Conservation (phyloP, 331 rosid species). For the Malus hybrid region DNA sequence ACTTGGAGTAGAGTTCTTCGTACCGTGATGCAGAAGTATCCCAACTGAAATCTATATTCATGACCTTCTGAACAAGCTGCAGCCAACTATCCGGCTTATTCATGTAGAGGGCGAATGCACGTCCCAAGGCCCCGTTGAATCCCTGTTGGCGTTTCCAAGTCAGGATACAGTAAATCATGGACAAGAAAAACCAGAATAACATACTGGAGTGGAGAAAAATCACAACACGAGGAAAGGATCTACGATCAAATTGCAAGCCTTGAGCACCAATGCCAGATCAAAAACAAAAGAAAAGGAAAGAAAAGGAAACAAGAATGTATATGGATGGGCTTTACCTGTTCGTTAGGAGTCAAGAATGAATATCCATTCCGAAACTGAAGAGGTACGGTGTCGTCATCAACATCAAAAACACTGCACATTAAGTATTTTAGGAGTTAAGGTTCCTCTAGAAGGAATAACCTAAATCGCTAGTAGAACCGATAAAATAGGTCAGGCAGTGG, state of each 20-base stretch:
- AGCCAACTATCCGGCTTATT: conserved; percentile 57
- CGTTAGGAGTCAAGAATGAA: conserved; percentile 68
- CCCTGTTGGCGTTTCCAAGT: conserved; percentile 38
- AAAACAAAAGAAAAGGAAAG: too few species aligned
- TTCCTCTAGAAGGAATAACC: conserved; percentile 8
- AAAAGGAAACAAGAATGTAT: background rate
- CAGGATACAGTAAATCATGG: background rate
- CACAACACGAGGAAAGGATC: background rate
- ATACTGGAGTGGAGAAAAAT: background rate
- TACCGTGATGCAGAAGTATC: conserved; percentile 80
- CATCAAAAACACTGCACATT: conserved; percentile 77
- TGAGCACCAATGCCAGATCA: background rate
- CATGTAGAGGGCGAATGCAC: conserved; percentile 50
- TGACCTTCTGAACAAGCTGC: conserved; percentile 75
- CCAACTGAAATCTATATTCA: conserved; percentile 93
- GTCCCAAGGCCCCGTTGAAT: conserved; percentile 53
- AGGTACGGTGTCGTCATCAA: conserved; percentile 79
- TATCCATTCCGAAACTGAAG: conserved; percentile 71
- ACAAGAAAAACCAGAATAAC: background rate
- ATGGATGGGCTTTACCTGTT: conserved; percentile 43
- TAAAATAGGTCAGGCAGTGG: background rate
- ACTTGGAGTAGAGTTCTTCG: conserved; percentile 65
- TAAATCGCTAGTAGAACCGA: background rate
- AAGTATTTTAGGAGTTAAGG: background rate
- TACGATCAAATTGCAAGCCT: background rate